Evolutionary conservation across 495 filamentous ascomycete species (phyloP).

Genomic region (Pyronema domesticum): DNA sequence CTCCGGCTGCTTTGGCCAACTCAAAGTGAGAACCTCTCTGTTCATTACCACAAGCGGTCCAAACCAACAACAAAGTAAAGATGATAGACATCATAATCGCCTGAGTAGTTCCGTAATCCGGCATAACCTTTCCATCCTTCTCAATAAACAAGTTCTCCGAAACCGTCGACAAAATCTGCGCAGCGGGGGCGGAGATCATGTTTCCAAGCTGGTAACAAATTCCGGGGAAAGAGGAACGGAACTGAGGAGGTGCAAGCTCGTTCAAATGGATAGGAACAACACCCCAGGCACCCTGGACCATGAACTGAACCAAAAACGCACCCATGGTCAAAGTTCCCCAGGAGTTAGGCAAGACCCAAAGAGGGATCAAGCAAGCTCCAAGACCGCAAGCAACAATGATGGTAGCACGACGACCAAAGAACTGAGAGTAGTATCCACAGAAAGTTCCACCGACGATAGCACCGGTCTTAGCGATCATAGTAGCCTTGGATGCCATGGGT

Average conservation of each 20-base stretch:
- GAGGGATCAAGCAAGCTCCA: constrained; percentile 43
- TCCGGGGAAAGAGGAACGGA: constrained; percentile 51
- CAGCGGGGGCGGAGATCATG: constrained; percentile 54
- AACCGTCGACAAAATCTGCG: constrained; percentile 54
- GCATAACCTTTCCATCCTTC: constrained; percentile 32
- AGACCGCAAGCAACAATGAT: constrained; percentile 44
- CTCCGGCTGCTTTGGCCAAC: constrained; percentile 35
- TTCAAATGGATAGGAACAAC: constrained; percentile 65
- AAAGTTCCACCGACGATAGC: constrained; percentile 52
- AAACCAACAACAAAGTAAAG: constrained; percentile 34
- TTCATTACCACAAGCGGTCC: constrained; percentile 44
- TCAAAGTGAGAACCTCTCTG: constrained; percentile 52
- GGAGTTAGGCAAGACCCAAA: constrained; percentile 48
- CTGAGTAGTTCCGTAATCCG: constrained; percentile 51
- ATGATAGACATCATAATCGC: constrained; percentile 50
- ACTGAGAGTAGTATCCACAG: constrained; percentile 53
- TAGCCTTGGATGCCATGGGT: constrained; percentile 38
- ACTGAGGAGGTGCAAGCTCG: constrained; percentile 56
- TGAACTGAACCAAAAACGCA: constrained; percentile 65
- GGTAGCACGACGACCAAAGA: constrained; percentile 47
- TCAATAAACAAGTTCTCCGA: constrained; percentile 37
- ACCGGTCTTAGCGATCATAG: constrained; percentile 55
- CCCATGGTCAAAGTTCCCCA: constrained; percentile 42
- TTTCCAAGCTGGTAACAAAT: constrained; percentile 59
- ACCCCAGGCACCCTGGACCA: constrained; percentile 61